Percentiles rank a stretch among this genome's conserved stretches.
Conservation (phyloP, 1,139 yeast genomes). For the Saccharomyces hybrid region DNA sequence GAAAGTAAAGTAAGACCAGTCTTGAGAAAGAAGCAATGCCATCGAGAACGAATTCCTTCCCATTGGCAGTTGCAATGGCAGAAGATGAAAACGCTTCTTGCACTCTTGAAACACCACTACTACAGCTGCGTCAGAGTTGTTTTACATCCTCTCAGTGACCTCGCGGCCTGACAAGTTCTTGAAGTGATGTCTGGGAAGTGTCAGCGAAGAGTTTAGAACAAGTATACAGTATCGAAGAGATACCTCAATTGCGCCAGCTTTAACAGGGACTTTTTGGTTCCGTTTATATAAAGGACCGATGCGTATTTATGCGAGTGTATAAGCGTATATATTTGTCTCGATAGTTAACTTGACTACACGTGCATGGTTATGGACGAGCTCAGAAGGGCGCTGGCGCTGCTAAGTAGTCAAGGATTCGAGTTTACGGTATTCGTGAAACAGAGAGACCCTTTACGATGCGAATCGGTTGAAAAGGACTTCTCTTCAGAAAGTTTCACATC, state of each 20-base stretch:
- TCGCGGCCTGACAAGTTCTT: background rate
- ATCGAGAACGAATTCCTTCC: background rate
- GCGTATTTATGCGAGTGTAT: background rate
- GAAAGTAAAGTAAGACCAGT: background rate
- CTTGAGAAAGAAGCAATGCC: background rate
- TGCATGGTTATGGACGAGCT: background rate
- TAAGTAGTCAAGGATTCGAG: background rate
- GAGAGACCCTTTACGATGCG: background rate
- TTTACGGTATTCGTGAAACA: slow-evolving; percentile 1
- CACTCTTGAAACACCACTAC: background rate
- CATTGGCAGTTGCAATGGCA: background rate
- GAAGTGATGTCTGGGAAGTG: background rate
- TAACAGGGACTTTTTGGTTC: too few relatives aligned
- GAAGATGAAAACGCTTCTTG: background rate
- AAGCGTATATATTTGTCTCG: background rate
- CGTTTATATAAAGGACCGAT: background rate
- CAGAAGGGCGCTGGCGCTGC: background rate
- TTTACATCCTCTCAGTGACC: background rate
- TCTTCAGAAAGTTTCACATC: slow-evolving; percentile 2
- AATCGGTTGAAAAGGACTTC: background rate
- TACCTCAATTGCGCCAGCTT: background rate
- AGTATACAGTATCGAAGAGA: background rate
- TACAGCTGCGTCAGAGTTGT: background rate
- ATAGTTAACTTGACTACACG: background rate
- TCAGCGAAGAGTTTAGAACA: background rate